Evolutionary conservation across 2,329 filamentous ascomycete species (phyloP), one percentile per base, ranked within the genome.

Genomic region (Lasiodiplodia sp.): DNA sequence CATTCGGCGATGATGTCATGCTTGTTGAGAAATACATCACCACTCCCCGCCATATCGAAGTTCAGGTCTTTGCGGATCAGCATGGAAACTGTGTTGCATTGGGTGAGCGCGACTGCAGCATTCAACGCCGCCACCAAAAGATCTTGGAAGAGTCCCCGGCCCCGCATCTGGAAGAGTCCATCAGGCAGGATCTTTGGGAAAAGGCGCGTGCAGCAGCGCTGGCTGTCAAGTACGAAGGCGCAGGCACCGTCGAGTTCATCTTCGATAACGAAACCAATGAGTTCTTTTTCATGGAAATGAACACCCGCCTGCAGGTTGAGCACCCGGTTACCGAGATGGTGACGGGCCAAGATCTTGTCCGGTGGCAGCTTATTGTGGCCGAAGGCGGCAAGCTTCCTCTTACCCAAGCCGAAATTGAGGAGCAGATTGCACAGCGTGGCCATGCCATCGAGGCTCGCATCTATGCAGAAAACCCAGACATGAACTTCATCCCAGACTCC

Each of bases 391-490:
- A 82, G 63, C 82, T 92, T 6, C 90, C 91, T 1, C 80, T 92
- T 18, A 89, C 86, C 0, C 91, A 92, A 74, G 83, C 85, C 58
- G 82, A 91, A 69, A 86, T 92, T 31, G 87, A 91, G 72, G 82
- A 86, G 70, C 86, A 89, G 71, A 98, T 99, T 78, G 85, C 85
- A 40, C 85, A 86, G 72, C 86, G 89, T 56, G 96, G 96, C 2
- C 92, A 94, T 75, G 96, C 94, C 12, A 96, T 99, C 70, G 96
- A 99, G 83, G 95, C 95, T 18, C 88, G 96, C 69, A 97, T 99
- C 73, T 99, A 99, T 78, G 96, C 96, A 10, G 96, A 99, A 79
- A 97, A 94, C 75, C 96, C 96, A 1, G 91, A 92, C 73, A 92
- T 87, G 77, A 94, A 94, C 67, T 99, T 99, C 81, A 90, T 97